Evolutionary conservation across 129 eudicot genomes (phyloP).

Genomic region (Helichrysum umbraculigerum): DNA sequence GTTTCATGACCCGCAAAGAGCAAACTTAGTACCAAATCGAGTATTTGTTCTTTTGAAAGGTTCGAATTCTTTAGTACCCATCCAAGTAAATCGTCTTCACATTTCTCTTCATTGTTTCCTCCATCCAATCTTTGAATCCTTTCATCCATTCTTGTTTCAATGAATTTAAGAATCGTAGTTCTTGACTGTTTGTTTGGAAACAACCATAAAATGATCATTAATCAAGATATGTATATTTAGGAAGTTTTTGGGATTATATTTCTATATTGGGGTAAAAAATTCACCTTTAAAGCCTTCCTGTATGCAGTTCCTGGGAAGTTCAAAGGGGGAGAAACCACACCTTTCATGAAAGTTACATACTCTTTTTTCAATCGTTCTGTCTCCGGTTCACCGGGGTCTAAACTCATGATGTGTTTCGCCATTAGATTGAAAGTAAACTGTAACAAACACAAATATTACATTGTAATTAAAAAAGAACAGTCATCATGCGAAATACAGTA

Average conservation of each 20-base stretch:
- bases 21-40: constrained; percentile 86
- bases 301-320: constrained; percentile 97
- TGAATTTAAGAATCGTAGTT: constrained; percentile 69
- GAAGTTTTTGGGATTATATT: not conserved
- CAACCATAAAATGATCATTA: not conserved
- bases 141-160: constrained; percentile 78
- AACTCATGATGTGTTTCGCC: constrained; percentile 98
- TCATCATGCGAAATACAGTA: not conserved
- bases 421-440: constrained; percentile 95
- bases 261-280: not conserved
- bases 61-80: constrained; percentile 85
- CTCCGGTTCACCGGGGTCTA: constrained; percentile 86
- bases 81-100: constrained; percentile 82
- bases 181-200: constrained; percentile 58
- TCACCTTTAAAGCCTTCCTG: constrained; percentile 77
- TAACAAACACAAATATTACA: constrained; percentile 12
- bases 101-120: constrained; percentile 34
- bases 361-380: constrained; percentile 82
- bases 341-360: constrained; percentile 97
- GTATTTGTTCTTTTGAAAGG: constrained; percentile 88
- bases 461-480: not conserved
- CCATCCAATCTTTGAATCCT: constrained; percentile 38
- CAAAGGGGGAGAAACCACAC: constrained; percentile 87
- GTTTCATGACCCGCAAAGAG: constrained; percentile 98
- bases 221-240: not conserved